Evolutionary conservation across 345 rosid genomes (phyloP).

Genomic region (Zanthoxylum bungeanum): DNA sequence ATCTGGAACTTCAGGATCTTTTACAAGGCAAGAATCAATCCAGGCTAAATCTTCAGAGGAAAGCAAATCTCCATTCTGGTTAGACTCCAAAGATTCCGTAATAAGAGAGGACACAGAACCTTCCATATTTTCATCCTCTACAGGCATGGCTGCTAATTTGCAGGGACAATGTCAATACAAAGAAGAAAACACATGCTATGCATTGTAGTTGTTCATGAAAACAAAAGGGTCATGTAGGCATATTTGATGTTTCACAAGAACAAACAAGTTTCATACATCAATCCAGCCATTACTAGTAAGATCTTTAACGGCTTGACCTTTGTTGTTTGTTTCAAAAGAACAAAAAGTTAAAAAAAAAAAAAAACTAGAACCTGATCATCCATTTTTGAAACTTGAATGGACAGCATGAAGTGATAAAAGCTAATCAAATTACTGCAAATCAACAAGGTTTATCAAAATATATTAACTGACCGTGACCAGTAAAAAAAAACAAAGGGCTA

Average conservation of each 20-base stretch:
- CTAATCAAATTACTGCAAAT: neutral
- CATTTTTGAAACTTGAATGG: neutral
- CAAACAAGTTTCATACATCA: neutral
- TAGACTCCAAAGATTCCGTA: slow-evolving; percentile 26
- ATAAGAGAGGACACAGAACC: slow-evolving; percentile 21
- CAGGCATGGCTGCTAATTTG: slow-evolving; percentile 26
- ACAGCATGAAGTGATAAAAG: neutral
- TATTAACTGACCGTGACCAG: neutral
- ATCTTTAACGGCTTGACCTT: neutral
- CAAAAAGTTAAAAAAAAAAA: neutral
- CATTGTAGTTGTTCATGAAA: neutral
- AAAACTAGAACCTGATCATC: neutral
- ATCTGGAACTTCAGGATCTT: slow-evolving; percentile 42
- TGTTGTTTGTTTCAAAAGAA: neutral
- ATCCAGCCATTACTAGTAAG: neutral
- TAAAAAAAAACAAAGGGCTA: neutral
- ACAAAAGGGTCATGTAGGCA: neutral
- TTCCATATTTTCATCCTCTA: slow-evolving; percentile 19
- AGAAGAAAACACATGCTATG: neutral
- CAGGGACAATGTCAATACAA: neutral
- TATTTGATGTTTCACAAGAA: neutral
- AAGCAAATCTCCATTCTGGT: slow-evolving; percentile 25
- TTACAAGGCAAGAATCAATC: slow-evolving; percentile 67
- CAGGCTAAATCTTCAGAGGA: slow-evolving; percentile 60
- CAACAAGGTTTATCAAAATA: neutral